Percentiles rank a stretch among this genome's conserved stretches.
Evolutionary conservation across 2,329 filamentous ascomycete species (phyloP).

Genomic region (Talaromyces albobiverticillius): DNA sequence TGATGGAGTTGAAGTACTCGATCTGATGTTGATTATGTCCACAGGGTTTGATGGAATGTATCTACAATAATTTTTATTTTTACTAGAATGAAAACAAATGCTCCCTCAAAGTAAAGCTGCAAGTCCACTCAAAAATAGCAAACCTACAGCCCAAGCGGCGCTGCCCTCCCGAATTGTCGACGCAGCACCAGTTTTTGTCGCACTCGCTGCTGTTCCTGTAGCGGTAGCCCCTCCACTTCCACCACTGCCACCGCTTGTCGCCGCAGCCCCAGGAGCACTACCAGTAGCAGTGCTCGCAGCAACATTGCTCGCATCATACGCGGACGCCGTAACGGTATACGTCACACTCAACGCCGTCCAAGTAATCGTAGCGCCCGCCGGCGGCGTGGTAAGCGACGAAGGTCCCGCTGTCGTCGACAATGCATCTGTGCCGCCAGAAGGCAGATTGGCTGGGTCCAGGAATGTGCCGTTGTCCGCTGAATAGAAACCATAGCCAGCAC

Average conservation of each 20-base stretch:
- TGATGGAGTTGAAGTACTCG: no score
- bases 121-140: not conserved
- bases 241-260: not conserved
- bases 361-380: constrained; percentile 32
- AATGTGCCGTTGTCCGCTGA: constrained; percentile 19
- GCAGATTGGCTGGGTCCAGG: constrained; percentile 20
- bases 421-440: constrained; percentile 28
- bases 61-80: not conserved
- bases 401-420: constrained; percentile 27
- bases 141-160: not conserved
- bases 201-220: not conserved
- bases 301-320: constrained; percentile 22
- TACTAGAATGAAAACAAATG: no score
- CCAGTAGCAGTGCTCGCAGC: not conserved
- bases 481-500: constrained; percentile 20
- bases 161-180: not conserved
- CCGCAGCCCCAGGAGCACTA: not conserved
- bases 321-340: constrained; percentile 36
- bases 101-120: not conserved
- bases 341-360: constrained; percentile 32
- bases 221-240: not conserved
- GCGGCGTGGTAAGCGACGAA: constrained; percentile 30
- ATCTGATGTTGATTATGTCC: no score
- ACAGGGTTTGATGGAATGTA: not conserved
- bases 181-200: not conserved